Evolutionary conservation across 2,329 filamentous ascomycete genomes (phyloP).

Genomic region (Gnomoniopsis sp.): DNA sequence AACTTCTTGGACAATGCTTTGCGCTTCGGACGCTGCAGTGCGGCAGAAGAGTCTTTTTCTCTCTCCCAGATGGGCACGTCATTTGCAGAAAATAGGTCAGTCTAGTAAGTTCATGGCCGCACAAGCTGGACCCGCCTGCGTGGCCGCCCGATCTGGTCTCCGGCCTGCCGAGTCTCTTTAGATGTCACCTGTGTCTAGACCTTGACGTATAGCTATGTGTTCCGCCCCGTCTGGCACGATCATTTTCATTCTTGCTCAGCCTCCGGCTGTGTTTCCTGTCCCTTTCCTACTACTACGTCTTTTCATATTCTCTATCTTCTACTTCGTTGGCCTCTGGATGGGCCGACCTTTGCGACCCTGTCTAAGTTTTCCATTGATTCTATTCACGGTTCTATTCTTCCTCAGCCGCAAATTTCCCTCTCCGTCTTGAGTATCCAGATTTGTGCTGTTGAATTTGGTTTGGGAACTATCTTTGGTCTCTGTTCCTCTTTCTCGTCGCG

Average conservation of each 20-base stretch:
- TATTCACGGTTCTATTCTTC: background rate
- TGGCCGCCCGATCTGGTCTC: background rate
- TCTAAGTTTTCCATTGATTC: background rate
- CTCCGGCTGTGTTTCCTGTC: background rate
- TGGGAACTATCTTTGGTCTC: constrained; percentile 2
- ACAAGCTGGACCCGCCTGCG: background rate
- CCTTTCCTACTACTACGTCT: background rate
- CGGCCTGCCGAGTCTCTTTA: background rate
- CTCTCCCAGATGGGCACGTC: background rate
- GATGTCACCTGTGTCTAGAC: background rate
- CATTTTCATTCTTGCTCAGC: constrained; percentile 12
- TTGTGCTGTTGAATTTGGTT: constrained; percentile 1
- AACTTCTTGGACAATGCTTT: too few relatives aligned
- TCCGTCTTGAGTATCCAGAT: background rate
- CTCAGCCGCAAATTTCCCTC: background rate
- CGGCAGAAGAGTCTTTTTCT: too few relatives aligned
- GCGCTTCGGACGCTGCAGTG: background rate
- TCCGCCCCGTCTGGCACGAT: background rate
- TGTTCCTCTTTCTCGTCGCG: constrained; percentile 1
- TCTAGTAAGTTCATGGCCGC: background rate
- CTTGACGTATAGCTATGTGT: background rate
- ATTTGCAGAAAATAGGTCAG: background rate
- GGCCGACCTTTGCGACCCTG: background rate
- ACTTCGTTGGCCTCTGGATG: constrained; percentile 4
- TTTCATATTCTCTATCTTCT: constrained; percentile 1